Evolutionary conservation across 192 early-diverging fungal genomes (phyloP).

Genomic region (Mortierella antarctica): DNA sequence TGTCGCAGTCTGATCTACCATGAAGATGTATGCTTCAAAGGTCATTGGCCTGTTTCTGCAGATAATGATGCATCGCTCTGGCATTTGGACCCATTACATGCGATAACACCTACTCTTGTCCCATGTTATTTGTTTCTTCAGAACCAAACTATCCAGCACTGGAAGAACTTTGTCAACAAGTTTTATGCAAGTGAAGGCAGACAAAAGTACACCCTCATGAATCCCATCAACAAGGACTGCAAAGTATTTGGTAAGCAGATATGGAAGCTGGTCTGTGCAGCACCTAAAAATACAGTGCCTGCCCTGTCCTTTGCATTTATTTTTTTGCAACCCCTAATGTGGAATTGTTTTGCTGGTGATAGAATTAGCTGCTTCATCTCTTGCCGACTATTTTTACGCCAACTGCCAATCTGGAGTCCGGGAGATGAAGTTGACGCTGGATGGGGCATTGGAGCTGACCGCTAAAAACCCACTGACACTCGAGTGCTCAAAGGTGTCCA

Average conservation of each 20-base stretch:
- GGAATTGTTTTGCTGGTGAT: background rate
- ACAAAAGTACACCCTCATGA: constrained; percentile 16
- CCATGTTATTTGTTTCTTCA: background rate
- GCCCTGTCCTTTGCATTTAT: background rate
- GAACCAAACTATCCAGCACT: constrained; percentile 15
- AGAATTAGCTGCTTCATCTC: constrained; percentile 8
- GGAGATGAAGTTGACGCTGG: constrained; percentile 21
- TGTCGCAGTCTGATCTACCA: constrained; percentile 3
- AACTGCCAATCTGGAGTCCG: constrained; percentile 14
- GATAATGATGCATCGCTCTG: too few relatives aligned
- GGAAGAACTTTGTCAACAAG: constrained; percentile 14
- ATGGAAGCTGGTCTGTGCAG: background rate
- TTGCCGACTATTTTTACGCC: constrained; percentile 1
- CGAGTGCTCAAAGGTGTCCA: constrained; percentile 9
- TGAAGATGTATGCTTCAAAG: constrained; percentile 1
- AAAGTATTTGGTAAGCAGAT: constrained; percentile 12
- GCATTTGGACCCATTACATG: background rate
- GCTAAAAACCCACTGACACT: constrained; percentile 1
- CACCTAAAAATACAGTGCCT: background rate
- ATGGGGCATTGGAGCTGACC: background rate
- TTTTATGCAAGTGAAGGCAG: constrained; percentile 18
- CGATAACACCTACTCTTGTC: background rate
- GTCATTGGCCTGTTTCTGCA: background rate
- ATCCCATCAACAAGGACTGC: constrained; percentile 11
- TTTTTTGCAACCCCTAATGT: background rate